Evolutionary conservation across 2,329 filamentous ascomycete species (phyloP), one percentile per base, ranked within the genome.

Genomic region (Calonectria pauciramosa): DNA sequence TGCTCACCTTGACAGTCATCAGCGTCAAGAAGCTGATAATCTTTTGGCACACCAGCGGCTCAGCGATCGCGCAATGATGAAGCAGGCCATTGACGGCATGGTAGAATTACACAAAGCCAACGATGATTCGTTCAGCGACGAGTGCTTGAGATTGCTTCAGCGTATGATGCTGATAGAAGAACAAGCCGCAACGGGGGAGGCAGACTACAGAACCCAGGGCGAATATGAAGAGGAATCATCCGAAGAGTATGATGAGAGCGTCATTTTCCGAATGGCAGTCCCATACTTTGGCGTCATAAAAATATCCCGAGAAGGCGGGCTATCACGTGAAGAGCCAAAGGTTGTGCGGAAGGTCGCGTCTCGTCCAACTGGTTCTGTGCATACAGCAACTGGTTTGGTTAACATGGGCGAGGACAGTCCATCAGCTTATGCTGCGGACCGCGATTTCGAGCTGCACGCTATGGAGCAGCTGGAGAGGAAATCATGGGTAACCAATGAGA

Each of bases 41-140:
- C 20, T 54, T 16, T 38, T 70, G 7, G 68, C 47, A 18, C 72
- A 74, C 36, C 72, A 74, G 26, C 30, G 72, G 13, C 23, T 47
- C 6, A 38, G 54, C 8, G 72, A 74, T 44, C 72, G 51, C 7
- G 68, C 68, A 18, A 68, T 68, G 51, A 26, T 74, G 59, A 68
- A 74, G 4, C 54, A 71, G 63, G 63, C 38, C 18, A 41, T 74
- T 4, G 72, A 71, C 2, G 59, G n/a, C 5, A 71, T 74, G 68
- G 60, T 64, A 13, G 32, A 26, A 26, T 18, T 73, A 10, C 20
- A 18, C 18, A 47, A 30, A 3, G 38, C 64, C 14, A 69, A 56
- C 44, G 28, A 68, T 30, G 51, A 65, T n/a, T 49, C 41, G 3
- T 44, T 69, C 9, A 64, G 52, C 52, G 30, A 34, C 28, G 52